Percentiles rank a stretch among this genome's conserved stretches.
Evolutionary conservation across 352 stramenopile genomes (phyloP).

Genomic region (Pythium phragmitis): DNA sequence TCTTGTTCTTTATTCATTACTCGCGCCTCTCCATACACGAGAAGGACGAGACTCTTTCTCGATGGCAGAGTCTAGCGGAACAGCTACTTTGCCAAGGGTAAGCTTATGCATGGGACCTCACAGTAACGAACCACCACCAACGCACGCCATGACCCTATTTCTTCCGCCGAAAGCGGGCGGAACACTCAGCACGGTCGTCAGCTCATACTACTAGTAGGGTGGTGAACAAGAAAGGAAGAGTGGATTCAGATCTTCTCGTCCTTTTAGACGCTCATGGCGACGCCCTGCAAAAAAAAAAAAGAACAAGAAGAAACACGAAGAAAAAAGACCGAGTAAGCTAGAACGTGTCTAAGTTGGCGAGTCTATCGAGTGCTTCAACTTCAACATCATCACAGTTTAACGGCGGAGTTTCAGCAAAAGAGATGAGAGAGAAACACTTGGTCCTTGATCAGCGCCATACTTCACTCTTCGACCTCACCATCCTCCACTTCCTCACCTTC

Average conservation of each 20-base stretch:
- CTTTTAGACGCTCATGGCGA: background rate
- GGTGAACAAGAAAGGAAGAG: background rate
- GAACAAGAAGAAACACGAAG: background rate
- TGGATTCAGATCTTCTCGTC: background rate
- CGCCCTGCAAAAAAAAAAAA: too few species aligned
- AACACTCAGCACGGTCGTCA: conserved; percentile 5
- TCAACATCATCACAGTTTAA: background rate
- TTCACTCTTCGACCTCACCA: conserved; percentile 49
- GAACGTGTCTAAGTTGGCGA: background rate
- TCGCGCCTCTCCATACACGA: conserved; percentile 5
- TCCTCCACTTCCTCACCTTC: conserved; percentile 47
- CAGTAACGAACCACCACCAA: background rate
- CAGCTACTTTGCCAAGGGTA: background rate
- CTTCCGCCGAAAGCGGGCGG: conserved; percentile 9
- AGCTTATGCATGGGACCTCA: background rate
- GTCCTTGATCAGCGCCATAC: background rate
- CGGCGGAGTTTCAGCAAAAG: background rate
- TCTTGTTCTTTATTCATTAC: conserved; percentile 5
- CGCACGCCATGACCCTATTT: background rate
- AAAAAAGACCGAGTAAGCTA: background rate
- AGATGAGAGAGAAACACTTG: background rate
- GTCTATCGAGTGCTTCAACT: background rate
- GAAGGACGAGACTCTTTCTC: background rate
- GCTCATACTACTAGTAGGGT: background rate
- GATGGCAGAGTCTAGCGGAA: background rate